Percentiles rank a stretch among this genome's conserved stretches.
Evolutionary conservation across 495 filamentous ascomycete species (phyloP).

Genomic region (Aspergillus campestris): DNA sequence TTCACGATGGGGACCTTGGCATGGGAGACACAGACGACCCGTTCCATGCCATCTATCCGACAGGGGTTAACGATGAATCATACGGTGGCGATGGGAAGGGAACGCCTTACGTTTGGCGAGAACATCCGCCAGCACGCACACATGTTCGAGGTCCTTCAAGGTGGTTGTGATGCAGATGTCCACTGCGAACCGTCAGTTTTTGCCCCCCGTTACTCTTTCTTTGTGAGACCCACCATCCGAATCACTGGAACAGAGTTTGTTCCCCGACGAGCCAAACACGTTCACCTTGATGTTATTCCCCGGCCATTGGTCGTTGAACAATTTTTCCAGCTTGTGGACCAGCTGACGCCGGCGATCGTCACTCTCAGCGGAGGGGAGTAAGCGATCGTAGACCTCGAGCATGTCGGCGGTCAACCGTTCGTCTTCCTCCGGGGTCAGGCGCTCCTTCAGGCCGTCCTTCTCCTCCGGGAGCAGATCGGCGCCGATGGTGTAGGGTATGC

Average conservation of each 20-base stretch:
- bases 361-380: constrained; percentile 76
- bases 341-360: constrained; percentile 65
- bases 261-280: constrained; percentile 95
- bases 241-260: constrained; percentile 88
- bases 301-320: constrained; percentile 87
- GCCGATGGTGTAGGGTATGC: constrained; percentile 89
- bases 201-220: too few species aligned
- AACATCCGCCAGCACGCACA: constrained; percentile 79
- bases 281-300: constrained; percentile 82
- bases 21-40: constrained; percentile 83
- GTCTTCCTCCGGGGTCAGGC: constrained; percentile 67
- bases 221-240: constrained; percentile 92
- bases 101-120: constrained; percentile 67
- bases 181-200: too few species aligned
- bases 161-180: constrained; percentile 95
- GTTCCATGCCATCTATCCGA: constrained; percentile 81
- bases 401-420: constrained; percentile 71
- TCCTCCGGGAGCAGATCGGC: constrained; percentile 61
- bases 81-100: neutral
- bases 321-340: constrained; percentile 73
- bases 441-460: constrained; percentile 56
- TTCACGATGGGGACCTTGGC: constrained; percentile 98
- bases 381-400: constrained; percentile 68
- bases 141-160: constrained; percentile 73
- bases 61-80: constrained; percentile 7